A percentile compares a stretch with the other conserved stretches of the same genome.
These are phyloP conservation scores for Coemansia sp. DNA, from an alignment of 192 early-diverging fungal genomes.

Conservation along the genomic window DNA sequence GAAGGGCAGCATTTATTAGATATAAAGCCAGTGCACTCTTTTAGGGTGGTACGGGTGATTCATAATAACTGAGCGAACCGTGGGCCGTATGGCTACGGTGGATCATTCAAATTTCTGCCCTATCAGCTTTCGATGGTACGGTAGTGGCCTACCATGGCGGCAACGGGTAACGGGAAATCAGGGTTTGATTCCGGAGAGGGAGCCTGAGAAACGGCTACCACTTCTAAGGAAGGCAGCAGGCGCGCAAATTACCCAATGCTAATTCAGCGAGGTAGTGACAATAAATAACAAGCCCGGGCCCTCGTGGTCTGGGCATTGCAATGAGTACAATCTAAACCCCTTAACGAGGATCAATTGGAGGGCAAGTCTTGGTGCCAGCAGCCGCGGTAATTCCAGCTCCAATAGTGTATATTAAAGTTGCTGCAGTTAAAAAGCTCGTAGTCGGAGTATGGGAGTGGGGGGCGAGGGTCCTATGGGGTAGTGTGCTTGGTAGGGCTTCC, in stretches of 20 bases:
- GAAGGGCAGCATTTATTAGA: conserved; percentile 76
- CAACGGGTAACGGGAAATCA: conserved; percentile 78
- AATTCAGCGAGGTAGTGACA: conserved; percentile 58
- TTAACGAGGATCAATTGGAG: conserved; percentile 58
- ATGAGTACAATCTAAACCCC: conserved; percentile 53
- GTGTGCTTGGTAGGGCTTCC: conserved; percentile 8
- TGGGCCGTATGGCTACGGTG: conserved; percentile 68
- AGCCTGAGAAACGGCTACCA: conserved; percentile 65
- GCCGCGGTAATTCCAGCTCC: conserved; percentile 58
- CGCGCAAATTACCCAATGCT: conserved; percentile 60
- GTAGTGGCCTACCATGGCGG: conserved; percentile 75
- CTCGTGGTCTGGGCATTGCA: conserved; percentile 45
- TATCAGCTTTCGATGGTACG: conserved; percentile 81
- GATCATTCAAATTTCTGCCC: conserved; percentile 84
- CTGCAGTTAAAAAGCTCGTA: conserved; percentile 63
- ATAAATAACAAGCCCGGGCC: conserved; percentile 53
- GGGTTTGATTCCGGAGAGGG: conserved; percentile 58
- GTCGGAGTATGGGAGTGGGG: conserved; percentile 50
- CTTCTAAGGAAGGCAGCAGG: conserved; percentile 64
- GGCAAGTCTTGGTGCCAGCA: conserved; percentile 58
- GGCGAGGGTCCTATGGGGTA: conserved; percentile 22
- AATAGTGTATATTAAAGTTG: conserved; percentile 64
- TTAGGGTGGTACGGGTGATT: conserved; percentile 56
- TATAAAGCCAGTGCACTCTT: conserved; percentile 59
- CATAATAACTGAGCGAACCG: conserved; percentile 79